Percentiles rank a stretch among this genome's conserved stretches.
These are phyloP conservation scores for Crassisporium funariophilum DNA, from an alignment of 768 basidiomycete species.

Conservation along the genomic window DNA sequence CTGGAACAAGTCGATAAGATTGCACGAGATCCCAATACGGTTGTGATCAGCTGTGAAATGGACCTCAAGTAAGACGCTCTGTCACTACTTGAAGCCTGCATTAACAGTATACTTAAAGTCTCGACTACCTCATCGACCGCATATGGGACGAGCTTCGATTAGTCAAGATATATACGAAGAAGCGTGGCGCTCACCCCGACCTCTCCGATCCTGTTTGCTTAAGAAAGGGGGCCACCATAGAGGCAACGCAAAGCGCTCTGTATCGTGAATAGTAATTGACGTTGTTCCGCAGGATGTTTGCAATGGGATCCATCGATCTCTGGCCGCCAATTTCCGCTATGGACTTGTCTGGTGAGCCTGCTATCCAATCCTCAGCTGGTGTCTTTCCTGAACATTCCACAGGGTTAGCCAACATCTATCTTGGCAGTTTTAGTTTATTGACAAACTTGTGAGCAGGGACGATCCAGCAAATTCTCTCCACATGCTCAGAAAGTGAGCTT, in stretches of 20 bases:
- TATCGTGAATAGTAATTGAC: neutral
- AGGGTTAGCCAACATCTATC: conserved; percentile 22
- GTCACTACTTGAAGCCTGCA: conserved; percentile 2
- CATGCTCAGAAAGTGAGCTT: conserved; percentile 95
- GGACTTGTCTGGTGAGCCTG: conserved; percentile 82
- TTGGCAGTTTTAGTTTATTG: neutral
- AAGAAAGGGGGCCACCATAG: conserved; percentile 90
- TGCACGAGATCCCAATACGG: conserved; percentile 76
- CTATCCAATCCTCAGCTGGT: neutral
- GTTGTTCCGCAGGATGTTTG: conserved; percentile 67
- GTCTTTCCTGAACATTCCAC: conserved; percentile 2
- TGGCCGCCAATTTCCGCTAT: conserved; percentile 91
- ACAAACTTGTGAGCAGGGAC: conserved; percentile 55
- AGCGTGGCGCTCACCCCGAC: conserved; percentile 93
- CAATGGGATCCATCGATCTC: conserved; percentile 87
- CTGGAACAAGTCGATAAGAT: conserved; percentile 82
- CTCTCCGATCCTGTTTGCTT: conserved; percentile 88
- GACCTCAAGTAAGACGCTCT: conserved; percentile 69
- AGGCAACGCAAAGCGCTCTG: conserved; percentile 64
- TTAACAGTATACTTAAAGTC: conserved; percentile 37
- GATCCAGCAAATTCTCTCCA: conserved; percentile 91
- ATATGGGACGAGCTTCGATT: conserved; percentile 82
- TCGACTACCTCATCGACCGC: conserved; percentile 72
- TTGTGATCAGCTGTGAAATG: conserved; percentile 98
- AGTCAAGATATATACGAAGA: conserved; percentile 96